Conservation (phyloP, 1,284 basidiomycete species). For the Cystobasidium pallidum region DNA sequence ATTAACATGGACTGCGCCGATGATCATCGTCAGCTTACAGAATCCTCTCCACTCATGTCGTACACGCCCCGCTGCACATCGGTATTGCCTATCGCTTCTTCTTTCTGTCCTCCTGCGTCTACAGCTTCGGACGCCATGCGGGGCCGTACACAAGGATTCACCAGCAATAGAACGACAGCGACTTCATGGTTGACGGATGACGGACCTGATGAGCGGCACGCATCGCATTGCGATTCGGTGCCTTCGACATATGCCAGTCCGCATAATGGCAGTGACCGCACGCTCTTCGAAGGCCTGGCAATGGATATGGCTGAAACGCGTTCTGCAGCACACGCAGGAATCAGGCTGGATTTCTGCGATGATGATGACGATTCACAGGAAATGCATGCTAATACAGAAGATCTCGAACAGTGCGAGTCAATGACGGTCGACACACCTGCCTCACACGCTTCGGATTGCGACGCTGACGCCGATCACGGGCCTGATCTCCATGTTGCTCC, state of each 20-base stretch:
- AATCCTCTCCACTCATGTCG: background rate
- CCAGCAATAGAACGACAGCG: background rate
- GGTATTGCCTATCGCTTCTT: background rate
- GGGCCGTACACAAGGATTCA: background rate
- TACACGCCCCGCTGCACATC: background rate
- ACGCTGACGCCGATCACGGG: conserved; percentile 16
- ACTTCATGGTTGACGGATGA: background rate
- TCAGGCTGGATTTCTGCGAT: background rate
- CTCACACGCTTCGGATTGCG: background rate
- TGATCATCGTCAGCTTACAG: background rate
- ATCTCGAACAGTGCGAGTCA: background rate
- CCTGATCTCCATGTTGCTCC: background rate
- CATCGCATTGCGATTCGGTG: background rate
- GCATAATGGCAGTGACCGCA: background rate
- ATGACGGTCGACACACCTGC: background rate
- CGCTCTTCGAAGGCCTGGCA: background rate
- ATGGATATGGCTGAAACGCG: conserved; percentile 3
- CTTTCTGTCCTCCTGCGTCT: background rate
- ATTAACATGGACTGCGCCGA: background rate
- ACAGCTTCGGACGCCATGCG: background rate
- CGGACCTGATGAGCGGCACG: background rate
- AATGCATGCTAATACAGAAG: background rate
- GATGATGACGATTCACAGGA: background rate
- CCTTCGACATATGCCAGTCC: too few relatives aligned
- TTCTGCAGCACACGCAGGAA: background rate